Evolutionary conservation across 2,329 filamentous ascomycete genomes (phyloP), one percentile per base, ranked within the genome.

Genomic region (Endoconidiophora laricicola): DNA sequence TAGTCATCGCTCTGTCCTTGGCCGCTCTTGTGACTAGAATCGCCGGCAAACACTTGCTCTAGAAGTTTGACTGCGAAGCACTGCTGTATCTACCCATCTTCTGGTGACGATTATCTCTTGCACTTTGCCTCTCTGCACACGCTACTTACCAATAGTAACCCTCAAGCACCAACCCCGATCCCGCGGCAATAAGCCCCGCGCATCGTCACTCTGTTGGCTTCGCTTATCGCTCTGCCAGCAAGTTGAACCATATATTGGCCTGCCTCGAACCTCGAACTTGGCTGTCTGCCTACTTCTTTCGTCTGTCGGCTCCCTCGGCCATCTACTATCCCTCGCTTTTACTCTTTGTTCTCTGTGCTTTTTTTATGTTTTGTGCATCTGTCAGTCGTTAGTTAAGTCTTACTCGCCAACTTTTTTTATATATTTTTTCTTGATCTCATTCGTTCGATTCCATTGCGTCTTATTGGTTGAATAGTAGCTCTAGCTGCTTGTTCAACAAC

Each of bases 141-240:
- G 26, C 26, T 33, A 33, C 12, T 10, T 33, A 9, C 26, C 26
- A 33, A 10, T 10, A 33, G 26, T 18, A 46, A 46, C 44, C 44
- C 44, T 46, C 37, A 46, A 14, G 9, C 6, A 18, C 16, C 23
- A 46, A 37, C 29, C 44, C 29, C 20, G 20, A 33, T 40, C 46
- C 42, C 46, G 23, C 38, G 42, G 46, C 46, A 48, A 48, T 48
- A 48, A 50, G 49, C 49, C 49, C 49, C 49, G 49, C 49, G 49
- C 49, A 50, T 50, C 49, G 49, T 50, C 49, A 50, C 42, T 39
- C 44, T 46, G 49, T 46, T 50, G 49, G 49, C 49, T 50, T 50
- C 49, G 49, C 49, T 50, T 50, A 50, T 50, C 43, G 44, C 41
- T 44, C 18, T 41, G 49, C 49, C 49, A 50, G 43, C 49, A 38